A percentile compares a stretch with the other conserved stretches of the same genome.
phyloP scores from a whole-genome alignment of 805 yeast species.

The Saccharomycopsis fibuligera region DNA sequence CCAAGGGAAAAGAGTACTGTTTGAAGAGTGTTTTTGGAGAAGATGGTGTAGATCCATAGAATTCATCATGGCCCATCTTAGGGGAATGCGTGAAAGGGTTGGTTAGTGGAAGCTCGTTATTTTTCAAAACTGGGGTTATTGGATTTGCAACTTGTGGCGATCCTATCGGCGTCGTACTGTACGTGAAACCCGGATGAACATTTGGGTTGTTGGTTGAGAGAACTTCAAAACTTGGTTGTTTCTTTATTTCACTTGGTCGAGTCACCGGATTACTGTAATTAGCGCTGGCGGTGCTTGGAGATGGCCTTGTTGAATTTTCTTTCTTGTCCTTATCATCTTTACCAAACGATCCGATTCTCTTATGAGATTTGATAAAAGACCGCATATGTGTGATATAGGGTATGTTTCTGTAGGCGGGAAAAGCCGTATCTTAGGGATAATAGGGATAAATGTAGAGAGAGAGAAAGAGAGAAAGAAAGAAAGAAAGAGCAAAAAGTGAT shows the following conservation, averaged over 20 bases:
- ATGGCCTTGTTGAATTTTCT: neutral
- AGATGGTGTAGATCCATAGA: slow-evolving; percentile 5
- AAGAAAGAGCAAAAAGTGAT: too few relatives aligned
- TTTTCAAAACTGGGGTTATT: neutral
- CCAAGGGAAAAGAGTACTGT: slow-evolving; percentile 7
- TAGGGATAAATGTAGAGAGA: too few relatives aligned
- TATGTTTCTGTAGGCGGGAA: too few relatives aligned
- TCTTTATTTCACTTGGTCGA: neutral
- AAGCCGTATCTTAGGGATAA: too few relatives aligned
- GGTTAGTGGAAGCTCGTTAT: neutral
- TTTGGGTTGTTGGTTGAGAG: slow-evolving; percentile 19
- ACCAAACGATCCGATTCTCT: slow-evolving; percentile 20
- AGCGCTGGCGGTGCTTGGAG: neutral
- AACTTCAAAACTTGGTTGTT: slow-evolving; percentile 14
- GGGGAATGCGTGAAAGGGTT: neutral
- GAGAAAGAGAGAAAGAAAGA: too few relatives aligned
- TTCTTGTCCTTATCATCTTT: slow-evolving; percentile 17
- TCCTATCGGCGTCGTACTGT: neutral
- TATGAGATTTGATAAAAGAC: slow-evolving; percentile 20
- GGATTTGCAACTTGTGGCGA: slow-evolving; percentile 1
- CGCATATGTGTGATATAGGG: too few relatives aligned
- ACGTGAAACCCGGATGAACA: neutral
- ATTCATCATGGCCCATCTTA: neutral
- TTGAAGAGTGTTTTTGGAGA: slow-evolving; percentile 12
- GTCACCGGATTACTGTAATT: neutral